Base-by-base conservation (phyloP, 768 basidiomycete species). In the Krasilnikovozyma curviuscula region DNA sequence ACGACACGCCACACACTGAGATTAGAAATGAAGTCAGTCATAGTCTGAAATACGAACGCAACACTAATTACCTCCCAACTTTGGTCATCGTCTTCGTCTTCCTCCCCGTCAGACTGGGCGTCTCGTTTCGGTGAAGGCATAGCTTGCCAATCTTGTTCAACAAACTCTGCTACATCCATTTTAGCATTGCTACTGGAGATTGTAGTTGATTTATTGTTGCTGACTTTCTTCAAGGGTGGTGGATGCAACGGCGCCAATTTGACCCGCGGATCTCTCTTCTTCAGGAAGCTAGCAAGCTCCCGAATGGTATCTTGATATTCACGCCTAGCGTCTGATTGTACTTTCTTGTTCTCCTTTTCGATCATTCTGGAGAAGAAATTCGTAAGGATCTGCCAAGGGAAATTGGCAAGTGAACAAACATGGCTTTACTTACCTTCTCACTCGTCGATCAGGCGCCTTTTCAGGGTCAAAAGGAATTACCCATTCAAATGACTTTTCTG, bases 261-360 rank as follows among this genome's bases (percentile, higher is more conserved):
- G n/a, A n/a, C 50, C 30, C 50, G 39, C 13, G 50, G 50, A 18
- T 52, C 50, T 6, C 50, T 39, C 31, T 52, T 52, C 5, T 38
- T 35, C 24, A 52, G 31, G 50, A 42, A 52, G 21, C 45, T 40
- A 18, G 48, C 45, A 16, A 52, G 45, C 16, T 30, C 89, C 59
- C 81, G 70, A 25, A 98, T 71, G 5, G 79, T 79, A 33, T 95
- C 89, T 58, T 86, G 95, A 64, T 91, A 97, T 52, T 97, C 89
- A 59, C 75, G 74, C 32, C 81, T 73, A 6, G 81, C 80, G 32
- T 85, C 81, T 25, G 93, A 85, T 13, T 88, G 73, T 3, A 77
- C 76, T 60, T 88, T 88, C 65, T 82, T 84, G 65, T 98, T 97
- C 55, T 95, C 93, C 57, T 78, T 83, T 61, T 97, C 93, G 81